Percentiles rank a stretch among this genome's conserved stretches.
Conservation (phyloP, 2,329 filamentous ascomycete species). For the Dactylellina leptospora region DNA sequence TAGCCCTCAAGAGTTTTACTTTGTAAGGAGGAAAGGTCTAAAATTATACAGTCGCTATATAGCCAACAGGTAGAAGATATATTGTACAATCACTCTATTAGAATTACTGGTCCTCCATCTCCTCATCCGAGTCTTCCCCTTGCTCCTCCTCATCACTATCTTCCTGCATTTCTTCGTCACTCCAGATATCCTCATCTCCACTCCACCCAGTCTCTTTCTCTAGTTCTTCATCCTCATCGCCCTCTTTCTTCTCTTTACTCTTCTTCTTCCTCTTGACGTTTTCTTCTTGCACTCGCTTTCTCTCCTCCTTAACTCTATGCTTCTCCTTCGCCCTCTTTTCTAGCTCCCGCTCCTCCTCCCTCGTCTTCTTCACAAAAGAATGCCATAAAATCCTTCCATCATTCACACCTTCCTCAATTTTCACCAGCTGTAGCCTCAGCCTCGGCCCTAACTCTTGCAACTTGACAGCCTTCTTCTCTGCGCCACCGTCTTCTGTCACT, state of each 20-base stretch:
- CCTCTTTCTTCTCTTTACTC: constrained; percentile 64
- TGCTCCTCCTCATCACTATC: constrained; percentile 37
- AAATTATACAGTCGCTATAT: background rate
- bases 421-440: constrained; percentile 86
- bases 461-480: constrained; percentile 78
- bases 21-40: no score
- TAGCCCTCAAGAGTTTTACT: no score
- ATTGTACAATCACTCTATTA: constrained; percentile 11
- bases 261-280: constrained; percentile 87
- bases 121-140: constrained; percentile 33
- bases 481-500: constrained; percentile 58
- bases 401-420: constrained; percentile 94
- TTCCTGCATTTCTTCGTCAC: constrained; percentile 47
- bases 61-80: constrained; percentile 2
- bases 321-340: constrained; percentile 84
- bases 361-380: constrained; percentile 87
- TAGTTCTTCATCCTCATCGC: constrained; percentile 61
- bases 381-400: constrained; percentile 96
- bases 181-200: constrained; percentile 52
- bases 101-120: constrained; percentile 46
- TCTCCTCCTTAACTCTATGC: constrained; percentile 79
- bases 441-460: constrained; percentile 90
- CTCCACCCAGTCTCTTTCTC: constrained; percentile 48
- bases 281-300: constrained; percentile 82
- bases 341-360: constrained; percentile 77